Base-by-base conservation (phyloP, 345 rosid species). In the Luvunga scandens region DNA sequence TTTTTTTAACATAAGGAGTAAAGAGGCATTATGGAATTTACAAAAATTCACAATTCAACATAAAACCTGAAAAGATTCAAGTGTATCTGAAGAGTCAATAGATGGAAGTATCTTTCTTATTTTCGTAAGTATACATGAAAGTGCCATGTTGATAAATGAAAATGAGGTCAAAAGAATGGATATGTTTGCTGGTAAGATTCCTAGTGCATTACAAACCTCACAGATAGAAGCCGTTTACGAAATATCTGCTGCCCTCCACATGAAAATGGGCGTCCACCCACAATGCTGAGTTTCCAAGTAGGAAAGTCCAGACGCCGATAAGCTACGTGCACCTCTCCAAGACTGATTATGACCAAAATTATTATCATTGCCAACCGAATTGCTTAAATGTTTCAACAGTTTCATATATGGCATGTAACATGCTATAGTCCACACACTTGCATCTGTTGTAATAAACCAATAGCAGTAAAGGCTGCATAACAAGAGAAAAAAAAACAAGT, bases 181-280 rank as follows among this genome's bases (percentile, higher is more conserved):
- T 7, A 67, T 19, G 8, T 36, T 60, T 19, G 42, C 25, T 14
- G n/a, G 4, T 70, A 66, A 42, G 28, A 73, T 69, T 67, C 34
- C 73, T 36, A 59, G 72, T 56, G 36, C 34, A 78, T 39, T 42
- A 80, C 85, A 22, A 73, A 92, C 97, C 97, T 89, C 55, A 84
- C 83, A 77, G 81, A 79, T 60, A 93, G 84, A 78, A 95, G 91
- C 79, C 68, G 85, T 69, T 85, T 85, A 48, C 93, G 87, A 81
- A 83, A 87, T 53, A 95, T 70, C 69, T 72, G 83, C 75, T 84
- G 75, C 12, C 98, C 98, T 0, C 95, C 98, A 83, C 87, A 85
- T 59, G 98, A 93, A 91, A 95, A 93, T 77, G 98, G 98, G 57
- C 95, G 89, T 74, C 95, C 98, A 82, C 98, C 98, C 72, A 91